phyloP scores from a whole-genome alignment of 1,284 basidiomycete species.

The Omphalotus olearius region DNA sequence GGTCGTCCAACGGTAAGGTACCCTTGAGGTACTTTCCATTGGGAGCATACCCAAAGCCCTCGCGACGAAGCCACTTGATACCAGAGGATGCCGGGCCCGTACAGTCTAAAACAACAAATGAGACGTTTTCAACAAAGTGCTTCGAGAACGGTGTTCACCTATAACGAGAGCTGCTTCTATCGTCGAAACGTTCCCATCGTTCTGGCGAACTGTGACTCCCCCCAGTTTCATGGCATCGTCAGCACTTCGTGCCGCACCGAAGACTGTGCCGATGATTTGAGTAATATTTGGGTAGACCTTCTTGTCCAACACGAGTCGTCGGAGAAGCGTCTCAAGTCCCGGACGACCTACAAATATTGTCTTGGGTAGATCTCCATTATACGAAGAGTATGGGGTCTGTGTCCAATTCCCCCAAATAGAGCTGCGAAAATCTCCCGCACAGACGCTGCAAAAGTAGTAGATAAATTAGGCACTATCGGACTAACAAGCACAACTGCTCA shows the following conservation, averaged over 20 bases:
- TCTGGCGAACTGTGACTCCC: conserved; percentile 14
- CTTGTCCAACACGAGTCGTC: conserved; percentile 15
- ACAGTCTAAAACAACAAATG: conserved; percentile 17
- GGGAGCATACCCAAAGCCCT: conserved; percentile 10
- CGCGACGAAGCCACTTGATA: conserved; percentile 18
- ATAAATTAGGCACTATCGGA: too few species aligned
- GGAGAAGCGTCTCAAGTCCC: conserved; percentile 22
- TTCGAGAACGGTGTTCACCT: conserved; percentile 8
- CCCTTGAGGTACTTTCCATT: conserved; percentile 4
- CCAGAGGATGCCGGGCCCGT: conserved; percentile 21
- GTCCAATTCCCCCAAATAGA: not conserved
- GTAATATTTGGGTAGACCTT: conserved; percentile 16
- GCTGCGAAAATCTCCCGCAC: conserved; percentile 3
- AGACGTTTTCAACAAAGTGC: not conserved
- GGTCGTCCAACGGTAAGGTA: conserved; percentile 14
- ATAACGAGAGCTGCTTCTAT: conserved; percentile 17
- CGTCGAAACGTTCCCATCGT: conserved; percentile 4
- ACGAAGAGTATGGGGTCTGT: not conserved
- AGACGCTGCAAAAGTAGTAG: conserved; percentile 16
- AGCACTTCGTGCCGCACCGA: conserved; percentile 11
- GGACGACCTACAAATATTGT: conserved; percentile 12
- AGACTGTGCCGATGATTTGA: conserved; percentile 15
- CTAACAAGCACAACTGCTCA: conserved; percentile 4
- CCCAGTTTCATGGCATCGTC: conserved; percentile 11
- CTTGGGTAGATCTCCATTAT: not conserved